Base-by-base conservation (phyloP, 257 asterid genomes). In the Mentha longifolia region DNA sequence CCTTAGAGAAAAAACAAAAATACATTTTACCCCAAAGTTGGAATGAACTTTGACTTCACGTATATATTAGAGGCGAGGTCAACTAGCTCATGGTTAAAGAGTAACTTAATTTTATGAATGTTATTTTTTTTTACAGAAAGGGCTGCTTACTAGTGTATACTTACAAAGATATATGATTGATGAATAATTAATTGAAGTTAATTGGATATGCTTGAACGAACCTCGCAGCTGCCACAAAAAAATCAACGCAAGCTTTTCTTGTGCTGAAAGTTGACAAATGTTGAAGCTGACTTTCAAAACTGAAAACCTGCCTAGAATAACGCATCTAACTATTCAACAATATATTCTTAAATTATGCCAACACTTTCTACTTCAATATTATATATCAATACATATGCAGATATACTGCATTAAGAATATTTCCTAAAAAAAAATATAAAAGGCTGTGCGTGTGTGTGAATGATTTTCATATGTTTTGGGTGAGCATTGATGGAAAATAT, bases 201-300 rank as follows among this genome's bases (percentile, higher is more conserved):
- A 22, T 22, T 22, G 25, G 25, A 22, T 22, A 22, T 22, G 35
- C 60, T 54, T 54, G 33, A 54, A 54, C n/a, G 22, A 54, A 52
- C 19, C 8, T 47, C 6, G 15, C 58, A 52, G 58, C 58, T 52
- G 58, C 58, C 28, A 52, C 58, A 52, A 54, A 9, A 20, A 54
- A n/a, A 20, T 55, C 61, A 55, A 37, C 37, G 16, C 16, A 55
- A 49, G 1, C 22, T 9, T 19, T 47, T 47, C 54, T 45, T 45
- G 42, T 45, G 51, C 14, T 45, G 51, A 19, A 58, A 58, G 64
- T 14, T 30, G 46, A 31, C 65, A 59, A 31, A 59, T 31, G 31
- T n/a, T 59, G 65, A 59, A 15, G 65, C 65, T 59, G 65, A 59
- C 65, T 59, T 59, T 59, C 2, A 33, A 25, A 22, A 22, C 25